Evolutionary conservation across 2,329 filamentous ascomycete genomes (phyloP).

Genomic region (Apiospora malaysiana): DNA sequence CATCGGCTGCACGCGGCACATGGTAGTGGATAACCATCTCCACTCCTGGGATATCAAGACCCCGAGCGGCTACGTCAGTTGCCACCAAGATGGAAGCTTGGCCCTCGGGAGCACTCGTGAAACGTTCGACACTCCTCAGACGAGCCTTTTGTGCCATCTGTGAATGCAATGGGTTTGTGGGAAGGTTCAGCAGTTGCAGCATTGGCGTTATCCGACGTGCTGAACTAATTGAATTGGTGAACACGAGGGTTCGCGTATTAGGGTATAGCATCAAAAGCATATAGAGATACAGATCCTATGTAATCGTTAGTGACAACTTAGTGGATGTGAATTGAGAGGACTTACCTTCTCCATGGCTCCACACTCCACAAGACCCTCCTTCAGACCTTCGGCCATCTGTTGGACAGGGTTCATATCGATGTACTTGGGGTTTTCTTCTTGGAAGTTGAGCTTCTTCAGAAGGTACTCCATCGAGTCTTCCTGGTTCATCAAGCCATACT

Average conservation of each 20-base stretch:
- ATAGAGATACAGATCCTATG: conserved; percentile 88
- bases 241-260: conserved; percentile 81
- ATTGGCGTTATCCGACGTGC: conserved; percentile 86
- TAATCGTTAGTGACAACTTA: conserved; percentile 54
- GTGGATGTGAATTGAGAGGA: conserved; percentile 79
- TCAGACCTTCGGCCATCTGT: conserved; percentile 85
- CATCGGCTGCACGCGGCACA: conserved; percentile 87
- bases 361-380: conserved; percentile 91
- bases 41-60: conserved; percentile 90
- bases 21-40: conserved; percentile 95
- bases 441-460: conserved; percentile 86
- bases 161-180: conserved; percentile 81
- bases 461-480: conserved; percentile 92
- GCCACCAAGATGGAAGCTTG: conserved; percentile 76
- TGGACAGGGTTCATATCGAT: conserved; percentile 89
- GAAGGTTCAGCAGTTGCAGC: conserved; percentile 80
- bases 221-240: conserved; percentile 94
- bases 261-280: conserved; percentile 83
- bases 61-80: conserved; percentile 91
- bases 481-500: conserved; percentile 70
- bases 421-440: conserved; percentile 83
- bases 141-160: conserved; percentile 97
- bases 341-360: conserved; percentile 87
- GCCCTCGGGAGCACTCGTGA: conserved; percentile 67
- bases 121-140: conserved; percentile 88